These are phyloP conservation scores for Sclerotinia glacialis DNA, from an alignment of 2,329 filamentous ascomycete genomes.

Conservation along the genomic window DNA sequence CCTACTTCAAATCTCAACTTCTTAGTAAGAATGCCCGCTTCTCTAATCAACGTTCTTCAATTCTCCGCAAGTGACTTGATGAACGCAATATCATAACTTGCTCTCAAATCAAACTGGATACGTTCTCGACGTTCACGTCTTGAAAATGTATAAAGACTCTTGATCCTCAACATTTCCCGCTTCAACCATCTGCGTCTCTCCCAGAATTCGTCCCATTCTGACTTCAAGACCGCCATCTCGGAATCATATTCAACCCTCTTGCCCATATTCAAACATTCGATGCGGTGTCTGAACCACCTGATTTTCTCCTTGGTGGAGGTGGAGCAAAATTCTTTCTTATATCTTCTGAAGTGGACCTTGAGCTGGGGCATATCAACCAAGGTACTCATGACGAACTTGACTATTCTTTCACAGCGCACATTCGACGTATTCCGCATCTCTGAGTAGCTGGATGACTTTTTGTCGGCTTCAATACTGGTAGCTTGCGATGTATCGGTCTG, in stretches of 20 bases:
- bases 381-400: background rate
- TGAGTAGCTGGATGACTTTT: background rate
- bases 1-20: background rate
- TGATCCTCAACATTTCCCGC: conserved; percentile 13
- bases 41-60: background rate
- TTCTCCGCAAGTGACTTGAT: conserved; percentile 8
- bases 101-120: background rate
- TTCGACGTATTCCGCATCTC: background rate
- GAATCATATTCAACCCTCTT: background rate
- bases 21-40: background rate
- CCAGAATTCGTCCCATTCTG: background rate
- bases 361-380: background rate
- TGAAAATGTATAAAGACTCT: background rate
- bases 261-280: background rate
- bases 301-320: background rate
- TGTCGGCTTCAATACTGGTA: background rate
- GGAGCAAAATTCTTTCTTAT: conserved; percentile 15
- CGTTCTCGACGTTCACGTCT: background rate
- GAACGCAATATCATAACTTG: conserved; percentile 1
- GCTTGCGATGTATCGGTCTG: conserved; percentile 6
- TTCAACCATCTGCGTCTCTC: conserved; percentile 16
- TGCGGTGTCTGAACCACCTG: background rate
- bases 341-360: background rate
- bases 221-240: background rate
- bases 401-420: background rate